These are phyloP conservation scores for Ophiostoma sp. DNA, from an alignment of 2,329 filamentous ascomycete genomes.

Conservation along the genomic window DNA sequence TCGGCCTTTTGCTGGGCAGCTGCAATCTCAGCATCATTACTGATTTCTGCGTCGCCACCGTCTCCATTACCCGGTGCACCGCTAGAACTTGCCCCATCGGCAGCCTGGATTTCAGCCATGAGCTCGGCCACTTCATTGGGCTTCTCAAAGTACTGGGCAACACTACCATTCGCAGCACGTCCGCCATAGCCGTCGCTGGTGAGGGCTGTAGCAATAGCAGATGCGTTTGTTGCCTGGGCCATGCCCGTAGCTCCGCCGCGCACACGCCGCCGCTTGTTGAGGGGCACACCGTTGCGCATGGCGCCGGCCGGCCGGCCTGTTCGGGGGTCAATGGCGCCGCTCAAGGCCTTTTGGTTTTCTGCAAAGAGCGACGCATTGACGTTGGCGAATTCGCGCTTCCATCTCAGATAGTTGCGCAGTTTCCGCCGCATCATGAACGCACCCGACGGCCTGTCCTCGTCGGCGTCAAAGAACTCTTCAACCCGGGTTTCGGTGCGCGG, in stretches of 20 bases:
- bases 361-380: slow-evolving; percentile 73
- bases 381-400: slow-evolving; percentile 84
- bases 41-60: slow-evolving; percentile 56
- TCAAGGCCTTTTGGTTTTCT: slow-evolving; percentile 72
- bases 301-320: slow-evolving; percentile 42
- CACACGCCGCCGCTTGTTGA: slow-evolving; percentile 79
- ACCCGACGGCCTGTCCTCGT: slow-evolving; percentile 62
- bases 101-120: slow-evolving; percentile 77
- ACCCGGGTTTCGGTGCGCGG: slow-evolving; percentile 45
- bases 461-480: slow-evolving; percentile 45
- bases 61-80: slow-evolving; percentile 15
- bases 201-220: slow-evolving; percentile 13
- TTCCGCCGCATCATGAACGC: slow-evolving; percentile 86
- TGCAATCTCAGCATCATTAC: slow-evolving; percentile 21
- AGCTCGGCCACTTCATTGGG: slow-evolving; percentile 75
- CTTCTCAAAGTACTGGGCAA: slow-evolving; percentile 74
- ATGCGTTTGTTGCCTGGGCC: slow-evolving; percentile 38
- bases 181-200: slow-evolving; percentile 32
- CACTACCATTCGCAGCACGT: slow-evolving; percentile 66
- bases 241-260: slow-evolving; percentile 66
- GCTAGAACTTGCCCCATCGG: slow-evolving; percentile 47
- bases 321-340: slow-evolving; percentile 57
- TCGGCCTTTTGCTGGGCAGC: slow-evolving; percentile 61
- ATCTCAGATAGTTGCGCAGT: slow-evolving; percentile 77
- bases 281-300: slow-evolving; percentile 54